Evolutionary conservation across 2,329 filamentous ascomycete genomes (phyloP).

Genomic region (Nemania sp.): DNA sequence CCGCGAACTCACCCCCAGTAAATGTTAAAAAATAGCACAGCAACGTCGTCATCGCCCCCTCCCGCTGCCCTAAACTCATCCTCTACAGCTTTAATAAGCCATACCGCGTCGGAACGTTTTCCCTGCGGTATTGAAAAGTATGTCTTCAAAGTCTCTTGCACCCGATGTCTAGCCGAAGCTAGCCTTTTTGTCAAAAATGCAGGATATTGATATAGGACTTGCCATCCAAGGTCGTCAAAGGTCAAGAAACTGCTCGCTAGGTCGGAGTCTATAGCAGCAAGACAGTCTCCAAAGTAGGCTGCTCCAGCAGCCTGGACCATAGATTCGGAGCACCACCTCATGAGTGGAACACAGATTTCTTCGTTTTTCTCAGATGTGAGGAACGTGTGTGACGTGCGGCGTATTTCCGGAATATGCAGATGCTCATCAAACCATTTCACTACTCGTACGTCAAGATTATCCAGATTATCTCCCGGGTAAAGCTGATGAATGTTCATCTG

Average conservation of each 20-base stretch:
- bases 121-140: no score
- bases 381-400: no score
- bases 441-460: slow-evolving; percentile 33
- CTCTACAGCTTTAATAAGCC: not conserved
- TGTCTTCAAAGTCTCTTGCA: no score
- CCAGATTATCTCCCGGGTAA: slow-evolving; percentile 41
- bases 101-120: no score
- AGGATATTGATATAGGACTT: not conserved
- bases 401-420: not conserved
- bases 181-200: no score
- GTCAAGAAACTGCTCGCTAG: not conserved
- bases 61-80: not conserved
- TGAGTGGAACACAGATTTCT: no score
- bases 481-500: slow-evolving; percentile 45
- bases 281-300: not conserved
- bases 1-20: not conserved
- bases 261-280: not conserved
- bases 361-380: no score
- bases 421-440: not conserved
- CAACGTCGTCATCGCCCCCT: not conserved
- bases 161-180: no score
- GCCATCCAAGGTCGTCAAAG: slow-evolving; percentile 12
- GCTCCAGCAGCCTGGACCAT: not conserved
- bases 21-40: not conserved
- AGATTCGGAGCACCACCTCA: no score